Conservation (phyloP, 1,284 basidiomycete genomes). For the Hypsizygus ulmarius region DNA sequence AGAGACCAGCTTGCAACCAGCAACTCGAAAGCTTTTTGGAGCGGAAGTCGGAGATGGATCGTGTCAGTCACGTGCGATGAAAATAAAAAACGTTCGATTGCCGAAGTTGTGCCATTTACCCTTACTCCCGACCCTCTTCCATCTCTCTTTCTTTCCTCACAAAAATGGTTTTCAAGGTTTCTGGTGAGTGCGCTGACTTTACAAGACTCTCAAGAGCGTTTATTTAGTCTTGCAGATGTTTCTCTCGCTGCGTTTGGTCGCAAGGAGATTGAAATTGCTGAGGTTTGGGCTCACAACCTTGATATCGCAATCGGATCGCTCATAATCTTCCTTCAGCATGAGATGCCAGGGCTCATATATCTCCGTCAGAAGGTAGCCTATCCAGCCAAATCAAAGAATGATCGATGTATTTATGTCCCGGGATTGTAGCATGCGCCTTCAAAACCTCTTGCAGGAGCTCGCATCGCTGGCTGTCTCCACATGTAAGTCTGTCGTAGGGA, state of each 20-base stretch:
- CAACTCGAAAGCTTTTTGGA: not conserved
- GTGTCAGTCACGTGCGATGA: conserved; percentile 29
- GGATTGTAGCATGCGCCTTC: conserved; percentile 66
- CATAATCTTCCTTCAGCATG: conserved; percentile 51
- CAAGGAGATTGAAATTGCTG: conserved; percentile 98
- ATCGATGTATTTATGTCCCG: conserved; percentile 22
- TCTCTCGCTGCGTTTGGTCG: conserved; percentile 96
- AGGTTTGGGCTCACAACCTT: conserved; percentile 47
- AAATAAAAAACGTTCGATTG: conserved; percentile 38
- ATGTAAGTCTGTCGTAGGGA: conserved; percentile 54
- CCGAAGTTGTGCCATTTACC: conserved; percentile 31
- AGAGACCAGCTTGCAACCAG: too few species aligned
- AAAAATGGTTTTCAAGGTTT: conserved; percentile 82
- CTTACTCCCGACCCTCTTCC: conserved; percentile 34
- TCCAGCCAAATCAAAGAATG: conserved; percentile 1
- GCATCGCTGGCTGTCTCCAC: conserved; percentile 97
- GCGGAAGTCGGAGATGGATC: not conserved
- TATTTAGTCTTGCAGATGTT: conserved; percentile 56
- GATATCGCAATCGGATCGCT: conserved; percentile 18
- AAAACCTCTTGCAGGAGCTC: conserved; percentile 92
- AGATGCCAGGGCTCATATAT: conserved; percentile 95
- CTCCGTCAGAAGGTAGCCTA: conserved; percentile 72
- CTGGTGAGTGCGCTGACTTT: conserved; percentile 47
- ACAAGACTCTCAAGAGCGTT: not conserved
- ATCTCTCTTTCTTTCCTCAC: conserved; percentile 30